Percentiles rank a stretch among this genome's conserved stretches.
Evolutionary conservation across 108 stramenopile genomes (phyloP).

Genomic region (Schizochytrium sp.): DNA sequence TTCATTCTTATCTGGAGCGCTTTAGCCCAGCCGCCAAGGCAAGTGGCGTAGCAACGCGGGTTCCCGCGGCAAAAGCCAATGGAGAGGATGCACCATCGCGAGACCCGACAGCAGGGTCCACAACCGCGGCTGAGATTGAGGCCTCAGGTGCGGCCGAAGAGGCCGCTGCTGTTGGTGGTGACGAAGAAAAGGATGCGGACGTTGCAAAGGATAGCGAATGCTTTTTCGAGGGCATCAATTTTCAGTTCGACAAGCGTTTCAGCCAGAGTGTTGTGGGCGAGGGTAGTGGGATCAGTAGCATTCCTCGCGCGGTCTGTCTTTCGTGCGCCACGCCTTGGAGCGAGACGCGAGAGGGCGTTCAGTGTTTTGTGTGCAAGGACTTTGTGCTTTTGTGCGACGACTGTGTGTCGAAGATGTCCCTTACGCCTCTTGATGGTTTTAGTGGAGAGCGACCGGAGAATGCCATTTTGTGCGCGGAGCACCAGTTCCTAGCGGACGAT

Average conservation of each 20-base stretch:
- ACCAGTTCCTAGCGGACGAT: background rate
- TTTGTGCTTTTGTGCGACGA: background rate
- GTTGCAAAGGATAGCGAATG: background rate
- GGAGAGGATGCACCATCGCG: background rate
- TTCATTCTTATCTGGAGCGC: conserved; percentile 79
- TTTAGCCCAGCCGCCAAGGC: conserved; percentile 53
- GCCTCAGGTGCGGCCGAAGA: too few species aligned
- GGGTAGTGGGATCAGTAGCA: background rate
- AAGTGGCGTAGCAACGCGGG: background rate
- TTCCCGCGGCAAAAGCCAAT: background rate
- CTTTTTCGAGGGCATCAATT: background rate
- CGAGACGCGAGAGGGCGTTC: background rate
- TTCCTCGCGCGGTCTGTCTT: background rate
- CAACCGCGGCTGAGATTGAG: too few species aligned
- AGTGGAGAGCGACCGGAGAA: background rate
- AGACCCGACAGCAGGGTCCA: too few species aligned
- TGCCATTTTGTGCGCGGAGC: background rate
- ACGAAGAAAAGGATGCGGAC: background rate
- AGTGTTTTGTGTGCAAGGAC: background rate
- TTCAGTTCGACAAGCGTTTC: conserved; percentile 11
- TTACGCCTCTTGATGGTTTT: background rate
- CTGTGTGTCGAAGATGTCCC: background rate
- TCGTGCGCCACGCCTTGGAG: background rate
- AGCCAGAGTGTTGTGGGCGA: background rate
- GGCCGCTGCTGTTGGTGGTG: too few species aligned